Evolutionary conservation across 805 yeast genomes (phyloP), one percentile per base, ranked within the genome.

Genomic region (Ogataea methanolica): DNA sequence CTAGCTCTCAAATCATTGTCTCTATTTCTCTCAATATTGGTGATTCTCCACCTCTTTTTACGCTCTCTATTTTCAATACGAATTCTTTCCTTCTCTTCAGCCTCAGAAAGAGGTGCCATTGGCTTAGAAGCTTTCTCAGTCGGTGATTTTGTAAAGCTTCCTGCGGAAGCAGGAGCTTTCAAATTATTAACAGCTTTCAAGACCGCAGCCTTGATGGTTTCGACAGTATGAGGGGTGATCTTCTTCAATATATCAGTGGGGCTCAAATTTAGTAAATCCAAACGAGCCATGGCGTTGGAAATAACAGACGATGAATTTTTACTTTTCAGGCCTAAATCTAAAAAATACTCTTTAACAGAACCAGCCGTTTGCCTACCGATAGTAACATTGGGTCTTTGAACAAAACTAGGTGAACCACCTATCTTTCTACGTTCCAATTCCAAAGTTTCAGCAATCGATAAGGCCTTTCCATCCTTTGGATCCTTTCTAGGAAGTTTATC

Each of bases 1-100:
- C 98, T 72, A 0, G 87, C 80, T 44, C 96, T 74, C 46, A 92
- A 70, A 61, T 92, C 98, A 58, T 88, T 85, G 63, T 90, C 96
- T 68, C 88, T 84, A 65, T 91, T 91, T 54, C 94, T 74, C 50
- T 84, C 84, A 8, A 79, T 76, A 60, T 92, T 89, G 26, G 79
- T 82, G 53, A 82, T 91, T 58, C 96, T 74, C 96, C 96, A 88
- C 54, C 79, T 77, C 67, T 85, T 83, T 68, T 88, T 88, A 19
- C 96, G 71, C 45, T 82, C 87, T 42, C 96, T 71, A 58, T 88
- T 88, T 42, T 82, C 91, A 23, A 75, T 56, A 42, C 90, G 68
- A 11, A 82, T 70, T 51, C 79, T 75, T 57, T 83, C 88, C 51
- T 75, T 75, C 41, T 71, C 69, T 49, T 75, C 78, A 23, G 26